Percentiles rank a stretch among this genome's conserved stretches.
These are phyloP conservation scores for Spongiforma sp. DNA, from an alignment of 1,284 basidiomycete genomes.

Conservation along the genomic window DNA sequence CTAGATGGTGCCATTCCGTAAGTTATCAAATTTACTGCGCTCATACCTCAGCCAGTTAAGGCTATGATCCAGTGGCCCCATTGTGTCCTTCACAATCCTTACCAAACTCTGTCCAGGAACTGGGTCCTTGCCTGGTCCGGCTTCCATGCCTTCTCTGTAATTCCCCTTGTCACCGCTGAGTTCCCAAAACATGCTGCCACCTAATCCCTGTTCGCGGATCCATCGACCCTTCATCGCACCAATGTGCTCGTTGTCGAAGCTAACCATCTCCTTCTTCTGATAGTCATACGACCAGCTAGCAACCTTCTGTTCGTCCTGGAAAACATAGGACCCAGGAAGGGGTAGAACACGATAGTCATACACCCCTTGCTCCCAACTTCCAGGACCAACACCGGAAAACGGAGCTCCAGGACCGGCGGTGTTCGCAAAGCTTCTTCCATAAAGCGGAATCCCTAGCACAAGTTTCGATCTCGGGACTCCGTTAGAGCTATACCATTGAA, in stretches of 20 bases:
- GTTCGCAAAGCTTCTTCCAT: constrained; percentile 90
- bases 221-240: constrained; percentile 76
- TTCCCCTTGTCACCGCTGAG: constrained; percentile 80
- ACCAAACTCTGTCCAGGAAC: constrained; percentile 69
- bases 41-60: constrained; percentile 78
- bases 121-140: constrained; percentile 65
- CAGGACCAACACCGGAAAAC: constrained; percentile 78
- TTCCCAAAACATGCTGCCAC: constrained; percentile 90
- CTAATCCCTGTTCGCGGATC: constrained; percentile 72
- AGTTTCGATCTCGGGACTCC: constrained; percentile 85
- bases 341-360: constrained; percentile 85
- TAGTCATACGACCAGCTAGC: constrained; percentile 82
- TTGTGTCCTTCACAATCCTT: constrained; percentile 70
- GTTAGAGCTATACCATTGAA: constrained; percentile 72
- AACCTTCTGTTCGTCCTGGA: constrained; percentile 58
- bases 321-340: constrained; percentile 65
- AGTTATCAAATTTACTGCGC: constrained; percentile 75
- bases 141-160: constrained; percentile 70
- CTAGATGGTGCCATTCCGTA: constrained; percentile 59
- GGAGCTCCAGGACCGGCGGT: constrained; percentile 82
- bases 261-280: constrained; percentile 74
- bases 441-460: constrained; percentile 89
- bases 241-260: constrained; percentile 77
- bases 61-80: constrained; percentile 71
- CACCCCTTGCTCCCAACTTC: constrained; percentile 80